Evolutionary conservation across 1,284 basidiomycete species (phyloP).

Genomic region (Moesziomyces sp.): DNA sequence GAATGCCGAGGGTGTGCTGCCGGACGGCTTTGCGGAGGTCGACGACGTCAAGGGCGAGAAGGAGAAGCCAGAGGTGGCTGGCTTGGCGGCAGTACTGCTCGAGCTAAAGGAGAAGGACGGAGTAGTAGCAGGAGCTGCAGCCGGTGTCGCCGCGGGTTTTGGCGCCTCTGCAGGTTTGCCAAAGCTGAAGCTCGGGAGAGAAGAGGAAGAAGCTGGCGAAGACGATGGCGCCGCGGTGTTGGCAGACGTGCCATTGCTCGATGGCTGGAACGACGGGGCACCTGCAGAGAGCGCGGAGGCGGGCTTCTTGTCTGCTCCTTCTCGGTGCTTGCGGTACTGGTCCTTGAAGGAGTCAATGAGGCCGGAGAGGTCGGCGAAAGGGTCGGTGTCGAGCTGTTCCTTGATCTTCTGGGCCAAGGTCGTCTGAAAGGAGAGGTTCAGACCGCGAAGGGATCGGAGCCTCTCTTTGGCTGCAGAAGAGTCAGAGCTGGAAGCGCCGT

Average conservation of each 20-base stretch:
- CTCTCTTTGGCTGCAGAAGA: conserved; percentile 18
- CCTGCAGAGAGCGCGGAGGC: conserved; percentile 1
- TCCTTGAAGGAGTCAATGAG: conserved; percentile 29
- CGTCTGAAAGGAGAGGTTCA: conserved; percentile 36
- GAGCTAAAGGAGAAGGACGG: conserved; percentile 37
- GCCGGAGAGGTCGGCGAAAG: conserved; percentile 30
- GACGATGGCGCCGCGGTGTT: conserved; percentile 1
- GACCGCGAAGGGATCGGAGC: conserved; percentile 31
- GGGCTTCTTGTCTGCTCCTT: conserved; percentile 10
- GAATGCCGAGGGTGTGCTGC: conserved; percentile 14
- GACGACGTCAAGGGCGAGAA: conserved; percentile 25
- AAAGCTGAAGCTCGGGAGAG: conserved; percentile 31
- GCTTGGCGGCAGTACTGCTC: conserved; percentile 12
- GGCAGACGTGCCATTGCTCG: conserved; percentile 15
- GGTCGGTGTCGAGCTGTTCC: conserved; percentile 36
- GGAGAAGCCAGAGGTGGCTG: conserved; percentile 27
- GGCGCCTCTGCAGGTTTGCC: conserved; percentile 21
- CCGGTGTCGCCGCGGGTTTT: background rate
- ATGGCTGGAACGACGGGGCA: conserved; percentile 19
- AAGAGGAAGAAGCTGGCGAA: conserved; percentile 5
- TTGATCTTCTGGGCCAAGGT: conserved; percentile 28
- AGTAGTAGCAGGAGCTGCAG: conserved; percentile 1
- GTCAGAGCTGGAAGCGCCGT: conserved; percentile 2
- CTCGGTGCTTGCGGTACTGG: conserved; percentile 39
- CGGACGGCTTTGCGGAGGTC: conserved; percentile 5